These are phyloP conservation scores for Marasmius tenuissimus DNA, from an alignment of 1,284 basidiomycete species.

Conservation along the genomic window DNA sequence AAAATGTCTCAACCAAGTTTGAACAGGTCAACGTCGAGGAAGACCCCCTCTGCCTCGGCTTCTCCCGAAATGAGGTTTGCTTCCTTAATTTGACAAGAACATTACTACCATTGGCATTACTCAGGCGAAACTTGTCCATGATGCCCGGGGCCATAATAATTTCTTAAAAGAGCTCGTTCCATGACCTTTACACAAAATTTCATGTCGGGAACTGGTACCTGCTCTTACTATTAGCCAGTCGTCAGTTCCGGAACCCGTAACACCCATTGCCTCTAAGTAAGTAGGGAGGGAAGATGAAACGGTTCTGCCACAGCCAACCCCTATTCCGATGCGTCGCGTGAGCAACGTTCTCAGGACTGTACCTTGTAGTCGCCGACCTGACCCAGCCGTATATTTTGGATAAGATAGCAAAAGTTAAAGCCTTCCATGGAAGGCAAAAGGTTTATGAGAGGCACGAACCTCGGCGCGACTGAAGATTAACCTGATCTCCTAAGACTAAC, in stretches of 20 bases:
- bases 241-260: no score
- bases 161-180: no score
- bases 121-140: no score
- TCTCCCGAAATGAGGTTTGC: neutral
- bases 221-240: no score
- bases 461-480: slow-evolving; percentile 75
- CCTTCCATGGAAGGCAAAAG: slow-evolving; percentile 36
- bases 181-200: no score
- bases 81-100: neutral
- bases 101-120: no score
- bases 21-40: neutral
- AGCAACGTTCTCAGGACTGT: neutral
- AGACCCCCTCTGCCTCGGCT: neutral
- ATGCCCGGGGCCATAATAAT: no score
- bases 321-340: neutral
- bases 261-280: no score
- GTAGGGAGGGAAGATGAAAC: neutral
- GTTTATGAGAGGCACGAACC: slow-evolving; percentile 74
- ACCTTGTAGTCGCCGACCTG: no score
- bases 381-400: no score
- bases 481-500: slow-evolving; percentile 89
- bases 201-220: no score
- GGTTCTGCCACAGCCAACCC: neutral
- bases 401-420: neutral
- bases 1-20: neutral